Percentiles rank a stretch among this genome's conserved stretches.
phyloP scores from a whole-genome alignment of 2,329 filamentous ascomycete genomes.

The Fusarium stilboides region DNA sequence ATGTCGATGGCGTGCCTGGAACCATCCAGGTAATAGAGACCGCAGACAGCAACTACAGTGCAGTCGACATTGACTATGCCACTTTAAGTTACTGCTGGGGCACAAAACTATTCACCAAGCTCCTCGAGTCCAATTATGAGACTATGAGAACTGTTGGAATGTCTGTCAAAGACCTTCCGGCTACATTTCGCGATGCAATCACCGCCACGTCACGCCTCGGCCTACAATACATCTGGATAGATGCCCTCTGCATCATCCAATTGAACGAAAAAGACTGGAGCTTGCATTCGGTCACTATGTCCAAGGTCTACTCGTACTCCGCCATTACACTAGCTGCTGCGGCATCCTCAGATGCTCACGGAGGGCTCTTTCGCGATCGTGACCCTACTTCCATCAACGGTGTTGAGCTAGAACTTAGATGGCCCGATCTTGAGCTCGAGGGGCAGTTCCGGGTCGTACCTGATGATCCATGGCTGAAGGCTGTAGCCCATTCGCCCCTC shows the following conservation, averaged over 20 bases:
- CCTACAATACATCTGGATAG: conserved; percentile 11
- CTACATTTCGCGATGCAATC: conserved; percentile 10
- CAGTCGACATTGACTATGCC: not conserved
- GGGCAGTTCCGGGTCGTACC: not conserved
- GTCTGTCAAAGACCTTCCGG: not conserved
- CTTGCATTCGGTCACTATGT: not conserved
- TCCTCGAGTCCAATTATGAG: conserved; percentile 5
- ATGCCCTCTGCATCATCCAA: conserved; percentile 15
- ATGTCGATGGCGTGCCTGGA: not conserved
- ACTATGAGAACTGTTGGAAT: not conserved
- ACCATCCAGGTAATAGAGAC: not conserved
- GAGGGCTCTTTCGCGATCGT: not conserved
- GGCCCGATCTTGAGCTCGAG: not conserved
- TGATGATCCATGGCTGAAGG: conserved; percentile 4
- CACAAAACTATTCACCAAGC: not conserved
- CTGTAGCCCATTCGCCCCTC: not conserved
- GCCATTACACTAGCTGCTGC: not conserved
- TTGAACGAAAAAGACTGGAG: conserved; percentile 3
- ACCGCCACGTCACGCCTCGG: not conserved
- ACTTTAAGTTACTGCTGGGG: conserved; percentile 16
- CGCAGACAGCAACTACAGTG: fast-evolving
- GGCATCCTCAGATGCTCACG: not conserved
- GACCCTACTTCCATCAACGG: not conserved
- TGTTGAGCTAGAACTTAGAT: fast-evolving
- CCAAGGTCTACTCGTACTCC: conserved; percentile 12